Percentiles rank a stretch among this genome's conserved stretches.
Conservation (phyloP, 345 rosid species). For the Citropsis articulata region DNA sequence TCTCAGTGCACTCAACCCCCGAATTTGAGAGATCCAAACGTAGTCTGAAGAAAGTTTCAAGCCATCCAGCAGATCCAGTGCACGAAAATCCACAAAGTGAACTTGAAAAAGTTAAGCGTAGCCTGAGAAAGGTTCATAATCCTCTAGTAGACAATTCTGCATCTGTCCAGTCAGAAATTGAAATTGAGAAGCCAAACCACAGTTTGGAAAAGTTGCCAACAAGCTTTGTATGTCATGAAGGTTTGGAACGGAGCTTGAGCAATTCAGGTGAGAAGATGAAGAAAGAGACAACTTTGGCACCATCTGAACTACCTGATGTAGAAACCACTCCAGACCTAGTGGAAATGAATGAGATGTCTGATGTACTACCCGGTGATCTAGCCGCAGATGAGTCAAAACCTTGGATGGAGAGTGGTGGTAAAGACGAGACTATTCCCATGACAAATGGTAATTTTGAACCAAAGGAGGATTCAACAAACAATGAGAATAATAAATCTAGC, state of each 20-base stretch:
- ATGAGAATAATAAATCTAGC: constrained; percentile 50
- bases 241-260: constrained; percentile 29
- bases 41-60: constrained; percentile 54
- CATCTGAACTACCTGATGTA: constrained; percentile 24
- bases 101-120: constrained; percentile 89
- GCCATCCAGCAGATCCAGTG: constrained; percentile 49
- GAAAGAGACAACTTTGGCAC: constrained; percentile 23
- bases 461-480: constrained; percentile 44
- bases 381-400: constrained; percentile 34
- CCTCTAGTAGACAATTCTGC: constrained; percentile 57
- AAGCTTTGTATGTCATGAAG: constrained; percentile 25
- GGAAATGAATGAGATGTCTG: constrained; percentile 36
- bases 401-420: constrained; percentile 28
- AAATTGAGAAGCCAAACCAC: constrained; percentile 49
- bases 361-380: constrained; percentile 32
- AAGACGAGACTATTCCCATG: constrained; percentile 40
- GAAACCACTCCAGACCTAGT: constrained; percentile 35
- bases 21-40: constrained; percentile 77
- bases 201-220: constrained; percentile 46
- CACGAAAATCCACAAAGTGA: constrained; percentile 77
- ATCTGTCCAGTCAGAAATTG: constrained; percentile 54
- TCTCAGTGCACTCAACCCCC: constrained; percentile 35
- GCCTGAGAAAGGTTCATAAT: constrained; percentile 82
- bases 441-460: constrained; percentile 39
- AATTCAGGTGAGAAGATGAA: constrained; percentile 23